A percentile compares a stretch with the other conserved stretches of the same genome.
Conservation (phyloP, 2,329 filamentous ascomycete species). For the Diplodia intermedia region DNA sequence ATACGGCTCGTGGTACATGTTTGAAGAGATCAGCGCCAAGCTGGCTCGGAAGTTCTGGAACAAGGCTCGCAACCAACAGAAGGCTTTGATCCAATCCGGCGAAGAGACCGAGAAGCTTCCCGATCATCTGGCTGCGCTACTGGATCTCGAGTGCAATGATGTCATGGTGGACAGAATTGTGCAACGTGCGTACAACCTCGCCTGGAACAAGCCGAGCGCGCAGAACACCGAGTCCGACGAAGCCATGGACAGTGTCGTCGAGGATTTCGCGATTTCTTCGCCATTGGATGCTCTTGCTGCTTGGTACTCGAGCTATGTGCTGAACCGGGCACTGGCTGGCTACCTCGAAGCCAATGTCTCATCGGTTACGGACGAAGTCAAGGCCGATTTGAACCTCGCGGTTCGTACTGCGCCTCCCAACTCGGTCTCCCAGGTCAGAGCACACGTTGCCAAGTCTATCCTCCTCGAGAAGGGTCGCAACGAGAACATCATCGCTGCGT, state of each 20-base stretch:
- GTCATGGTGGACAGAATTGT: slow-evolving; percentile 79
- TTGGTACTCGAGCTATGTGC: slow-evolving; percentile 80
- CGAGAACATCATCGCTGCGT: slow-evolving; percentile 59
- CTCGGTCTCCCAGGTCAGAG: slow-evolving; percentile 70
- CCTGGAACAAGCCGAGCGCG: slow-evolving; percentile 81
- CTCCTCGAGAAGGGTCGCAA: slow-evolving; percentile 62
- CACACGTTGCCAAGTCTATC: slow-evolving; percentile 65
- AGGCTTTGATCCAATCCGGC: slow-evolving; percentile 49
- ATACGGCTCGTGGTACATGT: slow-evolving; percentile 67
- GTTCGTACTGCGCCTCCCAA: slow-evolving; percentile 77
- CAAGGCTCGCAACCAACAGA: slow-evolving; percentile 71
- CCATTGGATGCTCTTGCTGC: slow-evolving; percentile 89
- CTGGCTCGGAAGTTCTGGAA: slow-evolving; percentile 82
- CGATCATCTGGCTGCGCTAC: slow-evolving; percentile 74
- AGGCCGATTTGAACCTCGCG: slow-evolving; percentile 69
- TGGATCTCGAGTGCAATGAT: slow-evolving; percentile 81
- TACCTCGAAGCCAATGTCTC: slow-evolving; percentile 59
- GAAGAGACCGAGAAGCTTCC: slow-evolving; percentile 69
- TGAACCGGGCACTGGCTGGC: slow-evolving; percentile 72
- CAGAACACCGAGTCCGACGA: slow-evolving; percentile 70
- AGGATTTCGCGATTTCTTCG: slow-evolving; percentile 83
- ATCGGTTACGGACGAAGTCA: slow-evolving; percentile 51
- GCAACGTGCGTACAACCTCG: slow-evolving; percentile 86
- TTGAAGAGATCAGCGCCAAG: slow-evolving; percentile 74
- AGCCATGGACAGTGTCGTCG: slow-evolving; percentile 81